Evolutionary conservation across 495 filamentous ascomycete species (phyloP).

Genomic region (Articulospora tetracladia): DNA sequence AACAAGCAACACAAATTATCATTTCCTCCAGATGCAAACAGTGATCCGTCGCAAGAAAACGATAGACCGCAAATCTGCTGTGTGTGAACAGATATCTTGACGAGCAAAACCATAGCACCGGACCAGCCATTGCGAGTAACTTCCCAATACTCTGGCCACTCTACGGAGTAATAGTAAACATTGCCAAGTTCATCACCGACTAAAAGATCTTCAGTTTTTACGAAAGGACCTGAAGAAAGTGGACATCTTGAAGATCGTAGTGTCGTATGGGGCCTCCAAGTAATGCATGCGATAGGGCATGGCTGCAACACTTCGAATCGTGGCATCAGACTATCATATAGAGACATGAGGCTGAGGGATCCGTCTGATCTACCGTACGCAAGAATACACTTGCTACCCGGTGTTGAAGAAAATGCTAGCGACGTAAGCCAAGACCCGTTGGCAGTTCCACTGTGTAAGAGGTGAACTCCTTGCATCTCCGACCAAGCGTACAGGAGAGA

Average conservation of each 20-base stretch:
- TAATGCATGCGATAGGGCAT: conserved; percentile 69
- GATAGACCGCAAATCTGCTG: conserved; percentile 92
- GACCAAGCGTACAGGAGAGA: conserved; percentile 84
- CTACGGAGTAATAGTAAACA: conserved; percentile 84
- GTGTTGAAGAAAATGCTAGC: conserved; percentile 78
- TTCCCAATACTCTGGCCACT: conserved; percentile 69
- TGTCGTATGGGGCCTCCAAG: conserved; percentile 55
- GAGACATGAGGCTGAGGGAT: conserved; percentile 46
- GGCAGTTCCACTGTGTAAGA: conserved; percentile 36
- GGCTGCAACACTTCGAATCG: conserved; percentile 74
- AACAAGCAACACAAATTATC: conserved; percentile 88
- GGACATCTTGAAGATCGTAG: conserved; percentile 35
- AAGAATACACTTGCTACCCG: conserved; percentile 74
- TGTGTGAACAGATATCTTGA: conserved; percentile 71
- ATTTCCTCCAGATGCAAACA: conserved; percentile 87
- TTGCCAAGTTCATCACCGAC: conserved; percentile 85
- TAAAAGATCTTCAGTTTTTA: conserved; percentile 73
- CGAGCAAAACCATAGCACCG: conserved; percentile 72
- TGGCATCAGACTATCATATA: conserved; percentile 42
- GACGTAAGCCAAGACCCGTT: conserved; percentile 62
- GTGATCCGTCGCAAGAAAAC: conserved; percentile 74
- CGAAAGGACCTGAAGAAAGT: conserved; percentile 30
- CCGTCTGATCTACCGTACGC: conserved; percentile 78
- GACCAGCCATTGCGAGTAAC: conserved; percentile 60
- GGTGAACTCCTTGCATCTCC: conserved; percentile 52